Conservation (phyloP, 164 flowering plant species). For the Cinnamomum micranthum region DNA sequence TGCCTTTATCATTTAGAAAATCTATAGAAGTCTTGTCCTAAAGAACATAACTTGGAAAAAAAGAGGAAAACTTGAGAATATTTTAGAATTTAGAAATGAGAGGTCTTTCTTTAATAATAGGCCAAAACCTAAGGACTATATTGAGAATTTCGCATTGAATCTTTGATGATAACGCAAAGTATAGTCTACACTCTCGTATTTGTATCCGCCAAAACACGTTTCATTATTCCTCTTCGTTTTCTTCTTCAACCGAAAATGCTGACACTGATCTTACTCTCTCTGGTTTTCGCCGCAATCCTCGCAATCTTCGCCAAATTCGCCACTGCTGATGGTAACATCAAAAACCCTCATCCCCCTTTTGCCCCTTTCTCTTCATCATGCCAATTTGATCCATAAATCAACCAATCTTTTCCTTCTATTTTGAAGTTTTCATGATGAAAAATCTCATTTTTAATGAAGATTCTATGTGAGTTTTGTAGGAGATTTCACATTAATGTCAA, state of each 20-base stretch:
- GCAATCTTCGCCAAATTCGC: conserved; percentile 35
- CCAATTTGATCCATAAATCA: neutral
- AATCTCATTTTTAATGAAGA: neutral
- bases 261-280: conserved; percentile 7
- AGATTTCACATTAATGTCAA: conserved; percentile 66
- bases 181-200: too few relatives aligned
- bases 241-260: conserved; percentile 9
- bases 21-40: too few relatives aligned
- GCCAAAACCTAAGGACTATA: too few relatives aligned
- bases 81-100: too few relatives aligned
- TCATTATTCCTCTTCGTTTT: neutral
- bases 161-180: too few relatives aligned
- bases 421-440: neutral
- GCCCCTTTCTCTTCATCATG: neutral
- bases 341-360: neutral
- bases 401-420: neutral
- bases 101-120: too few relatives aligned
- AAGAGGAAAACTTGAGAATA: too few relatives aligned
- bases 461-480: conserved; percentile 31
- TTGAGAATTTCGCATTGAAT: too few relatives aligned
- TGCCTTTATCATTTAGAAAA: too few relatives aligned
- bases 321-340: conserved; percentile 57
- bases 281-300: conserved; percentile 17
- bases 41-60: too few relatives aligned
- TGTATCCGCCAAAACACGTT: too few relatives aligned